Evolutionary conservation across 306 rosid species (phyloP), one percentile per base, ranked within the genome.

Genomic region (Astragalus glycyphyllos): DNA sequence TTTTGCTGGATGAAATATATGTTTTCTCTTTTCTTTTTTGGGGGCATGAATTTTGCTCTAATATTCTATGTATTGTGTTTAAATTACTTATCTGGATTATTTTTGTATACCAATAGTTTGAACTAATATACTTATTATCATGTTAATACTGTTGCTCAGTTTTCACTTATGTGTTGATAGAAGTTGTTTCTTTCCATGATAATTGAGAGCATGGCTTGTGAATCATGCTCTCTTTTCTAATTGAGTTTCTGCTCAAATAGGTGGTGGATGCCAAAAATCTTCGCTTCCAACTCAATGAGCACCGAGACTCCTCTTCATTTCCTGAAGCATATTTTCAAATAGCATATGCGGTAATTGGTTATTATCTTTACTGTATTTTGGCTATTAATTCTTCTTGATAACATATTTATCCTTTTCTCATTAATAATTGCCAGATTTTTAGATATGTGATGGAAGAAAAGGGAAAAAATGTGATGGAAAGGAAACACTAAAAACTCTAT

Each of bases 191-290:
- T 59, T 59, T 59, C 69, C 65, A 38, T 71, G 61, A 47, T 8
- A 29, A 42, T 40, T 34, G 41, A 41, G 45, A 56, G 51, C 32
- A 34, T 79, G 49, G 29, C 9, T 48, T 35, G 16, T 42, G 29
- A 65, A 55, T 32, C 31, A 63, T 44, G 47, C 23, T 35, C 47
- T 11, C 56, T 53, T 16, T 65, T 63, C 35, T 78, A 61, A 72
- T 38, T 45, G 57, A 12, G 56, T 68, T 81, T 74, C 60, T 82
- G 60, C 38, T 61, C 53, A 20, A 54, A 46, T 77, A 94, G 92
- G 97, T 90, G 9, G 98, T 90, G 23, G 98, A 91, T 69, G 97
- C 97, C 54, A 94, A 87, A 80, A 94, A 94, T 68, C 87, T 94
- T 58, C 82, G 72, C 51, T 87, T 83, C 77, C 98, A 94, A 79